Evolutionary conservation across 306 rosid species (phyloP).

Genomic region (Gleditsia sinensis): DNA sequence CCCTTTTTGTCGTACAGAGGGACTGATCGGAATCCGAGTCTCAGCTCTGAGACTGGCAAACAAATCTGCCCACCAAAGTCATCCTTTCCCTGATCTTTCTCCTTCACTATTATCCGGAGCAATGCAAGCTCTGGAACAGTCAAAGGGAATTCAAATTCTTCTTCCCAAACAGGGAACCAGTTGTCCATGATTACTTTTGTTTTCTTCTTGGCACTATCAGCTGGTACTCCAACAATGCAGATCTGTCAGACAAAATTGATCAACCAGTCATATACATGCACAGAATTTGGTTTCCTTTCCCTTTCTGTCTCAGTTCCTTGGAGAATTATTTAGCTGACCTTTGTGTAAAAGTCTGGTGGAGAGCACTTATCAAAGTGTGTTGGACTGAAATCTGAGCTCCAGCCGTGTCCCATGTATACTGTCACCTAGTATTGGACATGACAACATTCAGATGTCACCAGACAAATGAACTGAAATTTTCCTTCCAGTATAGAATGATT

Average conservation of each 20-base stretch:
- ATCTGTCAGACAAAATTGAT: conserved; percentile 31
- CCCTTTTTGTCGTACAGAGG: conserved; percentile 72
- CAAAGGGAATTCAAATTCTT: conserved; percentile 76
- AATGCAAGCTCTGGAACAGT: conserved; percentile 84
- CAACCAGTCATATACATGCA: not conserved
- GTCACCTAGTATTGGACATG: conserved; percentile 59
- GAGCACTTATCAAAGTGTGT: conserved; percentile 65
- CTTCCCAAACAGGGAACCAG: conserved; percentile 88
- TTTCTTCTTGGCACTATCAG: conserved; percentile 62
- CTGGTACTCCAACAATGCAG: conserved; percentile 61
- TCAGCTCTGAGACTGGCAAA: conserved; percentile 78
- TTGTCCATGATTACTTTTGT: conserved; percentile 64
- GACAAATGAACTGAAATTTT: conserved; percentile 23
- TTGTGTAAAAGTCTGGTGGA: conserved; percentile 89
- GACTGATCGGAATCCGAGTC: conserved; percentile 71
- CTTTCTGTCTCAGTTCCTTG: not conserved
- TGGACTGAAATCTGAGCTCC: conserved; percentile 54
- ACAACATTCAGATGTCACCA: conserved; percentile 4
- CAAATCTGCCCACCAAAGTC: conserved; percentile 93
- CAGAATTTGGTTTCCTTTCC: not conserved
- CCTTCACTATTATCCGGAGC: conserved; percentile 75
- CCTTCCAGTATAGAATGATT: not conserved
- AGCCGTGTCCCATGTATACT: conserved; percentile 51
- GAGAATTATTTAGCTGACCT: conserved; percentile 45
- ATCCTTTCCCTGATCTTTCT: conserved; percentile 73